Evolutionary conservation across 73 alveolate genomes (phyloP).

Genomic region (Paramecium octaurelia): DNA sequence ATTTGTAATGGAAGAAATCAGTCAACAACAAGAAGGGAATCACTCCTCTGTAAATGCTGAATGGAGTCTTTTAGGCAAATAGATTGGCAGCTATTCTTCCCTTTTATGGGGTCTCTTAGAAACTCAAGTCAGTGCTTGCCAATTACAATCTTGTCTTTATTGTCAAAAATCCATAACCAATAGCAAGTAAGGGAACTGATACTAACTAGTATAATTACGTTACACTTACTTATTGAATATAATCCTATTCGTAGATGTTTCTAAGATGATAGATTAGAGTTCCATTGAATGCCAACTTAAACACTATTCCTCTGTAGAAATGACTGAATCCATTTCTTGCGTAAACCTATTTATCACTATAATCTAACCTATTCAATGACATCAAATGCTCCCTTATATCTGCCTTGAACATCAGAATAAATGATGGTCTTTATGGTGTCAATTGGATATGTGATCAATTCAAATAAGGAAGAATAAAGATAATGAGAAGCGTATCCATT

Average conservation of each 20-base stretch:
- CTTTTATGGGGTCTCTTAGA: not conserved
- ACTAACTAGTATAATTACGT: not conserved
- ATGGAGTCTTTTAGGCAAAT: conserved; percentile 3
- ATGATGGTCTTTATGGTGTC: conserved; percentile 55
- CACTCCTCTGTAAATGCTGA: conserved; percentile 48
- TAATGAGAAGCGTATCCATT: conserved; percentile 28
- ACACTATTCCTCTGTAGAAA: conserved; percentile 22
- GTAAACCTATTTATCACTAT: not conserved
- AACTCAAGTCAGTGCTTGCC: conserved; percentile 55
- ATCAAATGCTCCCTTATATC: conserved; percentile 55
- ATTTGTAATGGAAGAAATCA: conserved; percentile 58
- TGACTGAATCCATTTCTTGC: conserved; percentile 46
- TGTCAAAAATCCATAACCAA: conserved; percentile 53
- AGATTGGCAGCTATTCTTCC: conserved; percentile 11
- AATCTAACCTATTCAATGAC: not conserved
- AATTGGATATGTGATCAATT: conserved; percentile 48
- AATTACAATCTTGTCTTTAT: conserved; percentile 43
- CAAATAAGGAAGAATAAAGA: conserved; percentile 31
- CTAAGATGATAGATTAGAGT: conserved; percentile 46
- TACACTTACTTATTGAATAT: not conserved
- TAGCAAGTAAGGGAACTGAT: conserved; percentile 41
- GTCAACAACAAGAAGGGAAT: conserved; percentile 53
- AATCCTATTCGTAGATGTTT: conserved; percentile 43
- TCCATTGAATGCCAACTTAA: conserved; percentile 46
- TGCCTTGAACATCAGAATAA: conserved; percentile 45